These are phyloP conservation scores for Wickerhamiella brachini DNA, from an alignment of 805 yeast genomes.

Conservation along the genomic window DNA sequence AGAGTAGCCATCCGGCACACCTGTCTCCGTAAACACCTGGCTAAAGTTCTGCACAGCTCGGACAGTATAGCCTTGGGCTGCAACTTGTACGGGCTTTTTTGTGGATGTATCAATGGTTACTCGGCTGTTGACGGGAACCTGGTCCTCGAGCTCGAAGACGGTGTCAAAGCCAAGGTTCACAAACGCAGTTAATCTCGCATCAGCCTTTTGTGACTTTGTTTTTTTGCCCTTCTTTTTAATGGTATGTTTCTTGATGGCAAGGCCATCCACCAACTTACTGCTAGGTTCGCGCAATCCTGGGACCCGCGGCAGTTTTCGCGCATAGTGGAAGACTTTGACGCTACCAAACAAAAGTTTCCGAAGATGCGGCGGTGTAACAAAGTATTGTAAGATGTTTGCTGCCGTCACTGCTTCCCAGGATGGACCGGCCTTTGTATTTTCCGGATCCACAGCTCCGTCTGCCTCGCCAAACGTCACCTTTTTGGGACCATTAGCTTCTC, in stretches of 20 bases:
- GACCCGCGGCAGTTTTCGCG: constrained; percentile 56
- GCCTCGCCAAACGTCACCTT: constrained; percentile 17
- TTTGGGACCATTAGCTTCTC: constrained; percentile 23
- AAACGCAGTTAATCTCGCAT: constrained; percentile 47
- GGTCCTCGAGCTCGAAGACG: constrained; percentile 42
- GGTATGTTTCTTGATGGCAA: constrained; percentile 52
- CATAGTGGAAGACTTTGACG: constrained; percentile 37
- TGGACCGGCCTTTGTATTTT: constrained; percentile 9
- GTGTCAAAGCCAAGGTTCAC: constrained; percentile 60
- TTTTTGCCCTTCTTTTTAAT: constrained; percentile 29
- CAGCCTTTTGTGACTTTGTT: constrained; percentile 38
- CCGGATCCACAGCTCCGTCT: constrained; percentile 11
- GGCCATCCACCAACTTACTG: constrained; percentile 26
- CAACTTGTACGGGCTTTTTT: constrained; percentile 52
- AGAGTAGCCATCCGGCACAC: constrained; percentile 54
- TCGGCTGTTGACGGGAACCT: constrained; percentile 62
- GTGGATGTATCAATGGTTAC: constrained; percentile 64
- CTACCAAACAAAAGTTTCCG: constrained; percentile 47
- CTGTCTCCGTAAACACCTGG: constrained; percentile 55
- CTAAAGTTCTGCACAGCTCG: constrained; percentile 50
- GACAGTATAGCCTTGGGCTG: constrained; percentile 58
- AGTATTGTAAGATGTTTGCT: constrained; percentile 61
- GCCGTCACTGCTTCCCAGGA: constrained; percentile 15
- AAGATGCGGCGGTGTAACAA: constrained; percentile 75
- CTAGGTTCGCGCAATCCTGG: constrained; percentile 47